Conservation (phyloP, 73 alveolate genomes). For the Tetrahymena thermophila region DNA sequence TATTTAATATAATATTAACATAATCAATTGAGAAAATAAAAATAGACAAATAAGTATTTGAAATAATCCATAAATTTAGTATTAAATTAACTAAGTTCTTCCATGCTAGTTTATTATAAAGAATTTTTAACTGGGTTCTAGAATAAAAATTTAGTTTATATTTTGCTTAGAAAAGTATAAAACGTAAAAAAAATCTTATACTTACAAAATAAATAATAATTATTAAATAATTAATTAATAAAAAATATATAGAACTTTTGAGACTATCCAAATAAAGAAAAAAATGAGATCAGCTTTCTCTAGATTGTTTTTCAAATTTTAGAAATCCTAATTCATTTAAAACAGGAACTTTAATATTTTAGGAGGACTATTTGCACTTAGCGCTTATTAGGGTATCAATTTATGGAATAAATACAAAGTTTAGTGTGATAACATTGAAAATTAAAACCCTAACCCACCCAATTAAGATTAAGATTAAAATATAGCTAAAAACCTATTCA, state of each 20-base stretch:
- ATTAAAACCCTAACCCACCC: neutral
- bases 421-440: neutral
- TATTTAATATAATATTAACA: too few species aligned
- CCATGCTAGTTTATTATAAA: neutral
- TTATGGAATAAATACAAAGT: neutral
- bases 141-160: neutral
- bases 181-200: neutral
- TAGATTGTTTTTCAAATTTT: neutral
- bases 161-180: neutral
- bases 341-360: neutral
- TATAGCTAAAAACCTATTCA: neutral
- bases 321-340: neutral
- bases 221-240: too few species aligned
- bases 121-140: neutral
- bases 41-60: too few species aligned
- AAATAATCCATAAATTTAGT: too few species aligned
- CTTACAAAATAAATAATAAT: too few species aligned
- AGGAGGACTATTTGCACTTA: neutral
- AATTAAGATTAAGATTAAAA: neutral
- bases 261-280: neutral
- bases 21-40: too few species aligned
- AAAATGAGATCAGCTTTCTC: neutral
- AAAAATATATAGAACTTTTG: neutral
- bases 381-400: neutral
- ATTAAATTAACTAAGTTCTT: neutral